Conservation (phyloP, 371 early-diverging fungal species). For the Mucor plumbeus region DNA sequence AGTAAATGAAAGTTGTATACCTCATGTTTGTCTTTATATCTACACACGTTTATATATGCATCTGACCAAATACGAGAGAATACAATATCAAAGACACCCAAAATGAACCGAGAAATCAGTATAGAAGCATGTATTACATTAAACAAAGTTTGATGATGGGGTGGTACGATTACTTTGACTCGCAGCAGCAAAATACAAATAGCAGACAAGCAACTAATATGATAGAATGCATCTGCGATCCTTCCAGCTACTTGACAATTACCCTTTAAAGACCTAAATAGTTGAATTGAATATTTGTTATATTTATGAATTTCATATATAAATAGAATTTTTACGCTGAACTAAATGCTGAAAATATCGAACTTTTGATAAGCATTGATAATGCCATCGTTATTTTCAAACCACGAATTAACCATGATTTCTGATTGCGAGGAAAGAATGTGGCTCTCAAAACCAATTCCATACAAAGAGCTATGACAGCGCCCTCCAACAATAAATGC, state of each 20-base stretch:
- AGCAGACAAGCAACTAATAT: slow-evolving; percentile 8
- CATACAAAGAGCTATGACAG: slow-evolving; percentile 8
- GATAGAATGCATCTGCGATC: slow-evolving; percentile 11
- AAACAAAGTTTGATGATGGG: background rate
- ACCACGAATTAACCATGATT: background rate
- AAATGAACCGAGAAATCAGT: background rate
- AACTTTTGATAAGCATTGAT: slow-evolving; percentile 10
- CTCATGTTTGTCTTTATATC: slow-evolving; percentile 8
- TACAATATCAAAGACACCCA: background rate
- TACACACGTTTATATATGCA: background rate
- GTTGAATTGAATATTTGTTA: no score
- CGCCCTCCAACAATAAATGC: slow-evolving; percentile 16
- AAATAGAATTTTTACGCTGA: background rate
- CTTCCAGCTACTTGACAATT: slow-evolving; percentile 6
- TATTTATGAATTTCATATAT: no score
- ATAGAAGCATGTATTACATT: background rate
- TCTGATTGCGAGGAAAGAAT: background rate
- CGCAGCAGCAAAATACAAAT: slow-evolving; percentile 5
- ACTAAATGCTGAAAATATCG: slow-evolving; percentile 12
- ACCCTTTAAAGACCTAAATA: background rate
- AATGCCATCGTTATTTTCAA: slow-evolving; percentile 20
- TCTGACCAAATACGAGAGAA: background rate
- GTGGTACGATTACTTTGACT: background rate
- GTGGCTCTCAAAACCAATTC: slow-evolving; percentile 2
- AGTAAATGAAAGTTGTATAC: background rate